These are phyloP conservation scores for Paracorniculantispora psalliotae DNA, from an alignment of 2,329 filamentous ascomycete genomes.

Conservation along the genomic window DNA sequence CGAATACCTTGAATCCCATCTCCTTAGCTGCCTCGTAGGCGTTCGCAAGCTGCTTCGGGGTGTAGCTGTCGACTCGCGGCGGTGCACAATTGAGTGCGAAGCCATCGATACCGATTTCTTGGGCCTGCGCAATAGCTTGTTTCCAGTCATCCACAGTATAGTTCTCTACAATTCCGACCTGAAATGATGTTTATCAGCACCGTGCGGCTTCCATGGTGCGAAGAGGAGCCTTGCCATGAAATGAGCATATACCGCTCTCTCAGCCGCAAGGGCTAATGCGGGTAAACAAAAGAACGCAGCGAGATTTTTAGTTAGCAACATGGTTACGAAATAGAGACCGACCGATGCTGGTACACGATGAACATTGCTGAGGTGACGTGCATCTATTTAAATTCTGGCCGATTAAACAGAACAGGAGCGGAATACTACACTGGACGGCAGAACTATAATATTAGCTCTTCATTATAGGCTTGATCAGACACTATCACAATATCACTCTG, in stretches of 20 bases:
- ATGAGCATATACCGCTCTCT: neutral
- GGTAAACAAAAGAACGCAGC: neutral
- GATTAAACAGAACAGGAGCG: neutral
- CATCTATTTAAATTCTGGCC: neutral
- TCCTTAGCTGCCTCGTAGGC: conserved; percentile 19
- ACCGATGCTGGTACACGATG: too few species aligned
- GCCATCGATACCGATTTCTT: conserved; percentile 21
- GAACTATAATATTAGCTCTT: neutral
- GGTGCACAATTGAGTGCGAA: conserved; percentile 21
- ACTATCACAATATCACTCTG: neutral
- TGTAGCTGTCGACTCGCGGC: conserved; percentile 19
- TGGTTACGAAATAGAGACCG: neutral
- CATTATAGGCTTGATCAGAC: neutral
- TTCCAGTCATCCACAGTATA: conserved; percentile 20
- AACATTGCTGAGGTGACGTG: too few species aligned
- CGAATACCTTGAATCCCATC: conserved; percentile 20
- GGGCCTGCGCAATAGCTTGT: conserved; percentile 18
- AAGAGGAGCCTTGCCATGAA: conserved; percentile 1
- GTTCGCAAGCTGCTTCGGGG: conserved; percentile 18
- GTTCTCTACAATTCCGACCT: conserved; percentile 20
- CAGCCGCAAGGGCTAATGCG: neutral
- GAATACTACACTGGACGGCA: neutral
- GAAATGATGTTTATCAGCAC: neutral
- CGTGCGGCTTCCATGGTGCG: too few species aligned
- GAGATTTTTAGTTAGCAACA: neutral